Evolutionary conservation across 305 asterid species (phyloP).

Genomic region (Fraxinus dipetala): DNA sequence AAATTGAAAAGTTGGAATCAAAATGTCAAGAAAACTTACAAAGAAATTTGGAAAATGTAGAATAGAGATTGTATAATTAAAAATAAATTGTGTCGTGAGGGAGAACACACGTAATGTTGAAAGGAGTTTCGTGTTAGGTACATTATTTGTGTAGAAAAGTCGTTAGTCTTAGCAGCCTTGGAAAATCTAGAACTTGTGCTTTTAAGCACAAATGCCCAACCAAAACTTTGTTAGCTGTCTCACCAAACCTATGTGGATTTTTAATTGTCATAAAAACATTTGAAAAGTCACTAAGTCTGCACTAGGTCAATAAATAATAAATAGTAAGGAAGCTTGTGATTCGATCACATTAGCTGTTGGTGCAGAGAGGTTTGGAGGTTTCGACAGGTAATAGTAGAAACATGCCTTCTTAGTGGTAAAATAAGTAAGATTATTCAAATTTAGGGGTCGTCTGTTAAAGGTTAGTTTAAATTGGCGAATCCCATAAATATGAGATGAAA

Average conservation of each 20-base stretch:
- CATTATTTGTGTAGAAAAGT: not conserved
- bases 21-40: not conserved
- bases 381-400: not conserved
- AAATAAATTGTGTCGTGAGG: not conserved
- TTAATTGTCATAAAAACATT: not conserved
- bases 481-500: not conserved
- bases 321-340: not conserved
- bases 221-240: not conserved
- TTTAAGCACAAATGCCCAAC: not conserved
- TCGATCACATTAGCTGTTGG: not conserved
- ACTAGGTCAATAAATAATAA: not conserved
- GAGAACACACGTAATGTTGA: not conserved
- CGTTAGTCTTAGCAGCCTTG: not conserved
- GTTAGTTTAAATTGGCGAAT: not conserved
- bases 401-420: not conserved
- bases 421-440: not conserved
- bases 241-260: not conserved
- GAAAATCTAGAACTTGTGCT: not conserved
- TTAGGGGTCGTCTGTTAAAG: not conserved
- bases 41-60: not conserved
- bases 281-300: not conserved
- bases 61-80: not conserved
- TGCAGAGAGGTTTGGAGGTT: not conserved
- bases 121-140: not conserved
- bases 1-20: not conserved